Conservation (phyloP, 768 basidiomycete species). For the Strobilomyces confusus region DNA sequence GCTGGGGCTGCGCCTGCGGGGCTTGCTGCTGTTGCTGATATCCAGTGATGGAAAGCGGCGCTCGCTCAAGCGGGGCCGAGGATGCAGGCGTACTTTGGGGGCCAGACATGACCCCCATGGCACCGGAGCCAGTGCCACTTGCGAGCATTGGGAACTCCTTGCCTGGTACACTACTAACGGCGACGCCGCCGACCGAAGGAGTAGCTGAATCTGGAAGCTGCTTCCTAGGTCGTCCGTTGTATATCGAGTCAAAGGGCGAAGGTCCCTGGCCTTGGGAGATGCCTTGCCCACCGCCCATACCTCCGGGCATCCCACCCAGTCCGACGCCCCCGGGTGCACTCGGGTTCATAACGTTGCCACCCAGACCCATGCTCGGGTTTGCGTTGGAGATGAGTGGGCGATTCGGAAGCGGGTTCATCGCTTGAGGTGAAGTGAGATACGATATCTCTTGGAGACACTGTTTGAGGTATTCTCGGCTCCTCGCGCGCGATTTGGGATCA, state of each 20-base stretch:
- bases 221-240: constrained; percentile 79
- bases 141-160: constrained; percentile 70
- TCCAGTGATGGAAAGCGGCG: constrained; percentile 30
- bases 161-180: constrained; percentile 28
- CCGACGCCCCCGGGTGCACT: constrained; percentile 13
- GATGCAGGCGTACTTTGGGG: constrained; percentile 47
- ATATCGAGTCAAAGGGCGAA: constrained; percentile 68
- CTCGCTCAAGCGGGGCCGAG: constrained; percentile 50
- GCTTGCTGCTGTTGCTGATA: constrained; percentile 37
- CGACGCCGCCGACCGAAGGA: constrained; percentile 40
- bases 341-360: constrained; percentile 20
- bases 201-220: constrained; percentile 61
- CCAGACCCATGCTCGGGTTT: constrained; percentile 20
- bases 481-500: constrained; percentile 93
- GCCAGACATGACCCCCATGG: constrained; percentile 48
- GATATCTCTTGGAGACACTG: constrained; percentile 99
- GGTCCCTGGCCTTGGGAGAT: constrained; percentile 21
- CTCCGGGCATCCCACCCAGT: constrained; percentile 7
- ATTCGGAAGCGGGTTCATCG: constrained; percentile 94
- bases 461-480: constrained; percentile 95
- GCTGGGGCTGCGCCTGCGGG: constrained; percentile 27
- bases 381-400: constrained; percentile 66
- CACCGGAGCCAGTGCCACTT: constrained; percentile 28
- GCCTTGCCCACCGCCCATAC: constrained; percentile 12
- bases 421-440: constrained; percentile 94